Base-by-base conservation (phyloP, 768 basidiomycete species). In the Amanita inopinata region DNA sequence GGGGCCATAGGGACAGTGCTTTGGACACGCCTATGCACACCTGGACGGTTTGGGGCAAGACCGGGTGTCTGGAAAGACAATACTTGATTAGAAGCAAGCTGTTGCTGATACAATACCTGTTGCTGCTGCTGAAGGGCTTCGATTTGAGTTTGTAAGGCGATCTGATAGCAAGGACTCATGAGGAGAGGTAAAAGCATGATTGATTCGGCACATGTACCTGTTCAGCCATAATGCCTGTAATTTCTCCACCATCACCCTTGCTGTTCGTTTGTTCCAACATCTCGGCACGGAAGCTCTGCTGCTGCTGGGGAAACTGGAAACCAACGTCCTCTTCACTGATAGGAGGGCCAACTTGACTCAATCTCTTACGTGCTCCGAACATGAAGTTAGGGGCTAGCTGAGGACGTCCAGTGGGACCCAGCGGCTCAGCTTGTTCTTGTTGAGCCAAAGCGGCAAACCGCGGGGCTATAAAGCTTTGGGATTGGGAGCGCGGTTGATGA, bases 141-240 rank as follows among this genome's bases (percentile, higher is more conserved):
- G 50, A 93, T 92, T 61, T 94, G 89, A 52, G 60, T 88, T 62
- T 93, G 91, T 44, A 94, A 56, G 33, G 88, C 88, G 55, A 93
- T 86, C 86, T 89, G 55, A 18, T 14, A 15, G 19, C 18, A 27
- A n/a, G 36, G 2, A 33, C 8, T 19, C 22, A 33, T 19, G 27
- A 30, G n/a, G 15, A 27, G 20, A 17, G 22, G 22, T 15, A 40
- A 24, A 35, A 33, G 35, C 28, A 15, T 10, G 23, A 37, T 3
- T 20, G 28, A 35, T 18, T 23, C n/a, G n/a, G n/a, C n/a, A n/a
- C n/a, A 76, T 76, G 63, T 79, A 89, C 91, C 75, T 97, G 94
- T 61, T 97, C 91, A 4, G 90, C 90, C 89, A 97, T 92, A 44
- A 93, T 84, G 18, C 86, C 86, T 24, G 76, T 77, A 43, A 92